Conservation (phyloP, 2,329 filamentous ascomycete genomes). For the Macrophomina phaseolina region DNA sequence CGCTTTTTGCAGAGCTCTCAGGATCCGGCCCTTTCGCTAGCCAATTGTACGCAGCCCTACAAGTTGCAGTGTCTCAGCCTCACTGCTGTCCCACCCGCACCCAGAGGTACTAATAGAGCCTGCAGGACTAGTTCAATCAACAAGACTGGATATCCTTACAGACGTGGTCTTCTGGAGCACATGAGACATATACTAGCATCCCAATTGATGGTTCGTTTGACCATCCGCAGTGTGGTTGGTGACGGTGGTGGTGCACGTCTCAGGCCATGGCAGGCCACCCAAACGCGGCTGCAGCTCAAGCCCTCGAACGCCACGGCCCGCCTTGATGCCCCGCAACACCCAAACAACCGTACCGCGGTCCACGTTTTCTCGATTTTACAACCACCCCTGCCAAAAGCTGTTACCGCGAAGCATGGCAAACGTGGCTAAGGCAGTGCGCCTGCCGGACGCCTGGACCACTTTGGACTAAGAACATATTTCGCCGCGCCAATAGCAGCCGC, state of each 20-base stretch:
- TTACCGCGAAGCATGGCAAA: neutral
- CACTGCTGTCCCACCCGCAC: neutral
- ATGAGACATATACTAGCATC: neutral
- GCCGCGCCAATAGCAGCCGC: neutral
- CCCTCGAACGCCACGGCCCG: neutral
- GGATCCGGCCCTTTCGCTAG: slow-evolving; percentile 19
- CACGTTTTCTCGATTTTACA: neutral
- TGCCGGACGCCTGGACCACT: slow-evolving; percentile 10
- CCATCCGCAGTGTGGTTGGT: too few relatives aligned
- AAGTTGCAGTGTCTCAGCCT: slow-evolving; percentile 5
- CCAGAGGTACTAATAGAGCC: neutral
- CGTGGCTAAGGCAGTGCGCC: neutral
- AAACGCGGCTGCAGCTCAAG: neutral
- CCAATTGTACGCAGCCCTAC: slow-evolving; percentile 21
- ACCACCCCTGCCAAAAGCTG: neutral
- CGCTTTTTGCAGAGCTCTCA: neutral
- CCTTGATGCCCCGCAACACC: neutral
- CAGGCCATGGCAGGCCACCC: neutral
- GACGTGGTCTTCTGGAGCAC: too few relatives aligned
- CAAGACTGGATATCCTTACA: too few relatives aligned
- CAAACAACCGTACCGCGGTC: neutral
- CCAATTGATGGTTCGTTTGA: neutral
- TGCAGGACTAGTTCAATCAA: too few relatives aligned
- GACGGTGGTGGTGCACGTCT: neutral
- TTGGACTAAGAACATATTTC: neutral